Percentiles rank a stretch among this genome's conserved stretches.
Conservation (phyloP, 345 rosid genomes). For the Citrus medica region DNA sequence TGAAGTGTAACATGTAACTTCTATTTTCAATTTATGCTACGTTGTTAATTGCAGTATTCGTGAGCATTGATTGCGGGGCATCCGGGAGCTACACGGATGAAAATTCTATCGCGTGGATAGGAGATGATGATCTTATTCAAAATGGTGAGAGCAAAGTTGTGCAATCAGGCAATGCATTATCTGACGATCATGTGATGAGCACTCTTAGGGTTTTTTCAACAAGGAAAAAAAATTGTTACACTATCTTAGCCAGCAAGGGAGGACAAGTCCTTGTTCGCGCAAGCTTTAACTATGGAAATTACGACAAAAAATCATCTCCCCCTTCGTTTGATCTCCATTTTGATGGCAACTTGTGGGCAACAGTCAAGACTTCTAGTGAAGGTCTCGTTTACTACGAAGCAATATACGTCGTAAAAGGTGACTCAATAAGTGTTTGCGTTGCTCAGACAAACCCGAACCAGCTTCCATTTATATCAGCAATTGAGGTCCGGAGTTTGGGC, state of each 20-base stretch:
- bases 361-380: constrained; percentile 28
- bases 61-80: constrained; percentile 35
- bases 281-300: constrained; percentile 38
- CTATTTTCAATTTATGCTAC: neutral
- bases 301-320: constrained; percentile 37
- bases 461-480: constrained; percentile 40
- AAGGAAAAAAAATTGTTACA: constrained; percentile 38
- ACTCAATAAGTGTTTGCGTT: constrained; percentile 26
- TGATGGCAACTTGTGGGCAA: constrained; percentile 37
- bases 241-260: constrained; percentile 6
- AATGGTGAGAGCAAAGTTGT: constrained; percentile 23
- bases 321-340: constrained; percentile 33
- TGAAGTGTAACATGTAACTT: neutral
- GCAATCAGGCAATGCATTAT: constrained; percentile 5
- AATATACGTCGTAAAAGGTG: constrained; percentile 23
- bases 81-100: constrained; percentile 18
- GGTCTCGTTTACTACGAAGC: constrained; percentile 18
- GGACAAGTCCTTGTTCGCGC: constrained; percentile 30
- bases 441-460: constrained; percentile 31
- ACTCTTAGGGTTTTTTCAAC: constrained; percentile 31
- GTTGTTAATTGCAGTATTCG: constrained; percentile 8
- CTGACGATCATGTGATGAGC: constrained; percentile 17
- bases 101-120: constrained; percentile 19
- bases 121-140: constrained; percentile 23
- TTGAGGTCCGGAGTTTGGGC: constrained; percentile 30